These are phyloP conservation scores for Rhodamnia rubescens DNA, from an alignment of 345 rosid species.

Conservation along the genomic window DNA sequence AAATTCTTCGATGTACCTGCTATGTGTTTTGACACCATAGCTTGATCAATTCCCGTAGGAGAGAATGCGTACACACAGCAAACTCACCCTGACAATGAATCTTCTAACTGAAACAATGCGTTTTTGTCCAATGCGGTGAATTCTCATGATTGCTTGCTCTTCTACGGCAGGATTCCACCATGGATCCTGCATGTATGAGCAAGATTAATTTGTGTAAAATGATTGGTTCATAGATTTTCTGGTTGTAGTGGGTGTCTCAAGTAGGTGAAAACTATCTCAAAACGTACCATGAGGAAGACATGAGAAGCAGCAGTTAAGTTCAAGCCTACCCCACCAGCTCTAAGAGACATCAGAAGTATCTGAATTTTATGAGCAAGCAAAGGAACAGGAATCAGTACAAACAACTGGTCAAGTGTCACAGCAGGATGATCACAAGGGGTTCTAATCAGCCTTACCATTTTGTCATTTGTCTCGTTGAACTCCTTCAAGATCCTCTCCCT, in stretches of 20 bases:
- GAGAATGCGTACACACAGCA: neutral
- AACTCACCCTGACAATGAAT: constrained; percentile 44
- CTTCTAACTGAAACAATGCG: constrained; percentile 38
- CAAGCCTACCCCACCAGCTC: constrained; percentile 66
- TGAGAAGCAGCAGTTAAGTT: constrained; percentile 64
- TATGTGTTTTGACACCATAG: neutral
- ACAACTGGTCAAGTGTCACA: neutral
- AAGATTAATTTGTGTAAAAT: neutral
- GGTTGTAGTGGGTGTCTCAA: neutral
- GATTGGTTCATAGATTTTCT: neutral
- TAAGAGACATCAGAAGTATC: constrained; percentile 53
- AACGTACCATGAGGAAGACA: constrained; percentile 43
- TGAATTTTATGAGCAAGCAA: constrained; percentile 1
- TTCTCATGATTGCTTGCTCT: constrained; percentile 60
- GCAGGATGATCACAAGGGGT: neutral
- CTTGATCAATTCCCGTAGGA: neutral
- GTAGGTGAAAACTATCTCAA: neutral
- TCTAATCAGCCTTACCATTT: constrained; percentile 27
- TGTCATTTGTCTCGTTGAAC: constrained; percentile 46
- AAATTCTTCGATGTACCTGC: neutral
- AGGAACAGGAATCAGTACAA: neutral
- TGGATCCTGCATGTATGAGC: constrained; percentile 31
- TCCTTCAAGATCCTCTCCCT: constrained; percentile 50
- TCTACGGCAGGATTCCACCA: constrained; percentile 79
- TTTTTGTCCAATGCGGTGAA: constrained; percentile 59